Percentiles rank a stretch among this genome's conserved stretches.
Conservation (phyloP, 306 rosid species). For the Astragalus glycyphyllos region DNA sequence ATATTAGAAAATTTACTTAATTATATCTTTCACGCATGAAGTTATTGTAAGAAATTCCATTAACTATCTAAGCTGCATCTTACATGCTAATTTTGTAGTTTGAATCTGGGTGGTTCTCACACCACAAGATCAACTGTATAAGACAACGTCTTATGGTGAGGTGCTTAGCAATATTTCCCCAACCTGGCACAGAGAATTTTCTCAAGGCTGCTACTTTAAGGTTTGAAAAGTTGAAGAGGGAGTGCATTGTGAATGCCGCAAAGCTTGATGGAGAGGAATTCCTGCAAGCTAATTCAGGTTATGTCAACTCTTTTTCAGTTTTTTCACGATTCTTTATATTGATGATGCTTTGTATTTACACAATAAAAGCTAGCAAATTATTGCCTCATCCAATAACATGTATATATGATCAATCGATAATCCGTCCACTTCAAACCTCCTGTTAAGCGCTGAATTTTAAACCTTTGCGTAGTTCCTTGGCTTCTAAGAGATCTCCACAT, state of each 20-base stretch:
- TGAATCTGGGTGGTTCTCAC: conserved; percentile 86
- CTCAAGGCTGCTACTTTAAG: conserved; percentile 69
- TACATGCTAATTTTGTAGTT: conserved; percentile 56
- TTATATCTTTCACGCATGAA: conserved; percentile 22
- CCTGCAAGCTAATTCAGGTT: conserved; percentile 69
- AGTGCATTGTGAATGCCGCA: conserved; percentile 44
- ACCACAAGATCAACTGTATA: conserved; percentile 58
- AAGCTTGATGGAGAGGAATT: conserved; percentile 55
- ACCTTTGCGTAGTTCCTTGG: conserved; percentile 13
- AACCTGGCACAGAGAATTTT: conserved; percentile 63
- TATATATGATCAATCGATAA: conserved; percentile 20
- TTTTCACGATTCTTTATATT: conserved; percentile 19
- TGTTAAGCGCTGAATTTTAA: conserved; percentile 9
- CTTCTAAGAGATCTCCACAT: conserved; percentile 4
- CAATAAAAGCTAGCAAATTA: neutral
- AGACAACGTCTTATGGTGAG: conserved; percentile 74
- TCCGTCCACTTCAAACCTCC: conserved; percentile 24
- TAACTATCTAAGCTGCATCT: conserved; percentile 31
- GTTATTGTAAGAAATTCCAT: conserved; percentile 22
- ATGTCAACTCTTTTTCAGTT: neutral
- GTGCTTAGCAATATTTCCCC: conserved; percentile 74
- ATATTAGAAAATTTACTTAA: neutral
- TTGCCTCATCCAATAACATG: conserved; percentile 12
- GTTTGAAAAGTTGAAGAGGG: conserved; percentile 79
- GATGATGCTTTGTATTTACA: conserved; percentile 26